Evolutionary conservation across 108 stramenopile species (phyloP).

Genomic region (Cyclostephanos tholiformis): DNA sequence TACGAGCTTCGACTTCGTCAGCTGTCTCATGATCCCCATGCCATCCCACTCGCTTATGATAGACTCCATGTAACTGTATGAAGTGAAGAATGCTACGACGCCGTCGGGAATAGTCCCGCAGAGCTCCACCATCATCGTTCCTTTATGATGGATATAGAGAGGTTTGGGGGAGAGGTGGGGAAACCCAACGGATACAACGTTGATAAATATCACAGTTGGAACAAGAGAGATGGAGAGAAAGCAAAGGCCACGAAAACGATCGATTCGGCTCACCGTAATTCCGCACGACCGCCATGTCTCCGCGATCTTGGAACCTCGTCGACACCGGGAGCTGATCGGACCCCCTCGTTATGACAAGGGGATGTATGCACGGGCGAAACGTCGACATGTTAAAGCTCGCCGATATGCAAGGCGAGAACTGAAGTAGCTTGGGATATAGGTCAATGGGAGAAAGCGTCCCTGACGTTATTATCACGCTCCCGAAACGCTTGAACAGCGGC

Average conservation of each 20-base stretch:
- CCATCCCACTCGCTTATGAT: conserved; percentile 95
- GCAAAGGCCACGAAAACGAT: background rate
- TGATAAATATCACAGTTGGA: background rate
- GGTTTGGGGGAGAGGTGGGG: background rate
- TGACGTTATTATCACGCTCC: conserved; percentile 95
- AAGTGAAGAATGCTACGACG: conserved; percentile 97
- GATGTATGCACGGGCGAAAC: conserved; percentile 97
- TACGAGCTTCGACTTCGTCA: conserved; percentile 93
- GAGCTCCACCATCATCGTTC: conserved; percentile 90
- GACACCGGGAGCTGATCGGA: conserved; percentile 90
- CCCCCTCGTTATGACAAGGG: conserved; percentile 95
- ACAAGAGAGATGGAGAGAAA: background rate
- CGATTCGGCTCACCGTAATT: conserved; percentile 69
- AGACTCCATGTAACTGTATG: conserved; percentile 97
- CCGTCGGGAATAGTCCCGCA: conserved; percentile 94
- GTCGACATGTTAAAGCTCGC: conserved; percentile 97
- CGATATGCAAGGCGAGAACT: conserved; percentile 95
- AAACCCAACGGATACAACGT: background rate
- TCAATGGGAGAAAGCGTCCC: conserved; percentile 99
- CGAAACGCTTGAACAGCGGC: conserved; percentile 96
- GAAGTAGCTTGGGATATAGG: conserved; percentile 97
- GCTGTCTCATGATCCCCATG: conserved; percentile 85
- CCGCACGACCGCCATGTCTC: conserved; percentile 91
- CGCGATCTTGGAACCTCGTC: conserved; percentile 87
- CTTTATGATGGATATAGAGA: conserved; percentile 30